phyloP scores from a whole-genome alignment of 1,139 yeast genomes.

The Sugiyamaella neomexicana region DNA sequence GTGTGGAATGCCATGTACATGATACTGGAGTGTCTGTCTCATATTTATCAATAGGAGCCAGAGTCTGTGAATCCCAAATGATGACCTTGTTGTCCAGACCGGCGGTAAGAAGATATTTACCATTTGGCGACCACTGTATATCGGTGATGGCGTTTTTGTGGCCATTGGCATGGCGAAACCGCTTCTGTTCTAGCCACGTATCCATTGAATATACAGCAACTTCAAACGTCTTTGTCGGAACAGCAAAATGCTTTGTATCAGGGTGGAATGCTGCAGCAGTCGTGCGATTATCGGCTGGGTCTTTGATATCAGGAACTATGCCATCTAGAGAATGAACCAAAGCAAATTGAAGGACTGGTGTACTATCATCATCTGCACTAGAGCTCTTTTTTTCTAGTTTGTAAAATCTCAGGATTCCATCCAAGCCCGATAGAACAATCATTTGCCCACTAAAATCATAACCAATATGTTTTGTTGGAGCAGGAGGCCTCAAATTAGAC shows the following conservation, averaged over 20 bases:
- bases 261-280: constrained; percentile 60
- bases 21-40: constrained; percentile 28
- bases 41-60: constrained; percentile 26
- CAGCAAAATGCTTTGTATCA: constrained; percentile 61
- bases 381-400: constrained; percentile 43
- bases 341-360: constrained; percentile 44
- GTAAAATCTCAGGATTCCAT: constrained; percentile 66
- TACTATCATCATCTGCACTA: neutral
- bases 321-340: constrained; percentile 47
- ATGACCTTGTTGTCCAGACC: constrained; percentile 52
- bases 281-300: constrained; percentile 42
- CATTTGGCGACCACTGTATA: constrained; percentile 60
- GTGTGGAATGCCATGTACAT: constrained; percentile 42
- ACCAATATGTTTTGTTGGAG: constrained; percentile 53
- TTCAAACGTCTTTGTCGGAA: constrained; percentile 49
- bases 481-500: constrained; percentile 48
- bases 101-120: constrained; percentile 56
- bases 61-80: constrained; percentile 51
- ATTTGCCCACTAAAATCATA: constrained; percentile 63
- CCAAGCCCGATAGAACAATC: constrained; percentile 62
- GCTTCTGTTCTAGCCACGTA: constrained; percentile 24
- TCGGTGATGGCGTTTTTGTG: constrained; percentile 50
- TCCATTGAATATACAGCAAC: constrained; percentile 40
- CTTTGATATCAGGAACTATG: constrained; percentile 39
- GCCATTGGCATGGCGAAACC: constrained; percentile 25